Evolutionary conservation across 805 yeast species (phyloP).

Genomic region (Clavispora carvajalis): DNA sequence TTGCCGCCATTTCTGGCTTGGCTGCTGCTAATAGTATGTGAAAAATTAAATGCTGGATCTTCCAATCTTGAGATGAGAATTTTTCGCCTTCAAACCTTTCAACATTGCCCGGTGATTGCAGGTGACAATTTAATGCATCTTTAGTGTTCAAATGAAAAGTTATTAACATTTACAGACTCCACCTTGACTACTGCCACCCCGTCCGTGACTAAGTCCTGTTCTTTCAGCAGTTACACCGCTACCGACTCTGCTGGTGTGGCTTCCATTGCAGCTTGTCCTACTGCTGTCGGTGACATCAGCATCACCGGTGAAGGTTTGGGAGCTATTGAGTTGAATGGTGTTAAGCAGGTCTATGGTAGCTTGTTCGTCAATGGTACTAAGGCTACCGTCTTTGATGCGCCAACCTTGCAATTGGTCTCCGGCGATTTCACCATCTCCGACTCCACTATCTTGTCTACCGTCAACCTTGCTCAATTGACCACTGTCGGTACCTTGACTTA

Average conservation of each 20-base stretch:
- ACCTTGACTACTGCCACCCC: conserved; percentile 50
- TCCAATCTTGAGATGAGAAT: neutral
- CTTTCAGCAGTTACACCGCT: conserved; percentile 62
- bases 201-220: conserved; percentile 58
- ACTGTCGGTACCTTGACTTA: conserved; percentile 78
- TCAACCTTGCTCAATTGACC: conserved; percentile 73
- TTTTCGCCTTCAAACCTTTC: neutral
- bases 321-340: conserved; percentile 65
- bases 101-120: neutral
- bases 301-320: conserved; percentile 58
- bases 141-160: no score
- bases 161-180: conserved; percentile 29
- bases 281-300: conserved; percentile 73
- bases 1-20: conserved; percentile 46
- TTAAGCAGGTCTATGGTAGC: conserved; percentile 73
- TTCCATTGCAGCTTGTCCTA: conserved; percentile 63
- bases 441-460: conserved; percentile 60
- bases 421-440: conserved; percentile 59
- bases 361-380: conserved; percentile 59
- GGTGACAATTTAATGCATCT: no score
- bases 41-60: neutral
- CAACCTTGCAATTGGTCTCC: conserved; percentile 67
- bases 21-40: conserved; percentile 30
- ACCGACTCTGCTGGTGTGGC: conserved; percentile 79
- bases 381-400: conserved; percentile 69